A percentile compares a stretch with the other conserved stretches of the same genome.
phyloP scores from a whole-genome alignment of 129 eudicot genomes.

The Lactuca sativa region DNA sequence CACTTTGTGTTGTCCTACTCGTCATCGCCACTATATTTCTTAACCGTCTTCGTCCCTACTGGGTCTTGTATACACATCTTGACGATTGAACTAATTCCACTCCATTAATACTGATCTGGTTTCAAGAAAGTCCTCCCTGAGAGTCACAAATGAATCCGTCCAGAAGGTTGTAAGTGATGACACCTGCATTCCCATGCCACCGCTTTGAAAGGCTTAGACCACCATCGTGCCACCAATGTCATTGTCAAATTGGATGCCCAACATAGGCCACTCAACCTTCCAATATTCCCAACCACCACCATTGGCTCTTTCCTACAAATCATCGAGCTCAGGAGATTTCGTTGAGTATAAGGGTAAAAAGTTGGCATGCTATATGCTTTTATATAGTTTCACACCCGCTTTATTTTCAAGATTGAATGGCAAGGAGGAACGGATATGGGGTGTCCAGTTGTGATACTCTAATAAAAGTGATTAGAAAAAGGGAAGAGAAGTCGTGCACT shows the following conservation, averaged over 20 bases:
- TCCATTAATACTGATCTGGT: constrained; percentile 53
- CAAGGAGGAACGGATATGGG: too few species aligned
- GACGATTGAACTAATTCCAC: too few species aligned
- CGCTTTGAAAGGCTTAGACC: constrained; percentile 68
- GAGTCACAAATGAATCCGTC: neutral
- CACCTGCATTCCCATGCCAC: too few species aligned
- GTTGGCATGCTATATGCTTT: constrained; percentile 37
- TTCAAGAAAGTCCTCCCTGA: constrained; percentile 88
- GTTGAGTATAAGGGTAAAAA: constrained; percentile 97
- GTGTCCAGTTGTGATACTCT: too few species aligned
- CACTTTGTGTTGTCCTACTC: too few species aligned
- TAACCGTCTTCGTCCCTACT: too few species aligned
- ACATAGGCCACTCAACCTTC: constrained; percentile 94
- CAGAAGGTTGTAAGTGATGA: too few species aligned
- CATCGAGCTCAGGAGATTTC: constrained; percentile 86
- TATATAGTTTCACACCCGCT: neutral
- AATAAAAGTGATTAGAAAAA: too few species aligned
- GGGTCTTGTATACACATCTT: too few species aligned
- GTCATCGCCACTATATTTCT: too few species aligned
- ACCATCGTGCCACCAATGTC: constrained; percentile 92
- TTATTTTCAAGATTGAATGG: too few species aligned
- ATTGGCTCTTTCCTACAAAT: constrained; percentile 97
- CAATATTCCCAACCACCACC: constrained; percentile 94
- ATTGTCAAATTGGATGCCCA: constrained; percentile 83
- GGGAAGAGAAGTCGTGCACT: too few species aligned